Base-by-base conservation (phyloP, 495 filamentous ascomycete species). In the Lasiosphaeria ovina region DNA sequence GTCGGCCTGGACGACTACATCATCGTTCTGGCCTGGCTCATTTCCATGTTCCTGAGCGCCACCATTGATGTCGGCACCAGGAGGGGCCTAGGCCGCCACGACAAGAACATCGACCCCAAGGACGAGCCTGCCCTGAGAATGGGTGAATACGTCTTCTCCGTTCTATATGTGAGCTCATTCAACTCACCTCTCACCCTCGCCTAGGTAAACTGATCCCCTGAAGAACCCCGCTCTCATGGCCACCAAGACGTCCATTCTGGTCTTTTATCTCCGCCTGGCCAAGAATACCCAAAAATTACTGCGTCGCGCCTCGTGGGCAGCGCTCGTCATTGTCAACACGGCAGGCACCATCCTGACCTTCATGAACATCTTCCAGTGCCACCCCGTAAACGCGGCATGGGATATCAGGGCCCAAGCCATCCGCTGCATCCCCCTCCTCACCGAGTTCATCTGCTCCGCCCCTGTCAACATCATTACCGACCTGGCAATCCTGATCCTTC, bases 171-270 rank as follows among this genome's bases (percentile, higher is more conserved):
- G 36, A 12, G 33, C 49, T 38, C 31, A n/a, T 17, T 8, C 48
- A 34, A 44, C 36, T 32, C 34, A 4, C n/a, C 17, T 14, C 2
- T 8, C n/a, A 49, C 44, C 16, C 7, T 11, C 4, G 1, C 44
- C 1, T 17, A 7, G 16, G 4, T 12, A 14, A 31, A 55, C 34
- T 54, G 35, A 57, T 35, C 12, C 24, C 6, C 35, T 53, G 31
- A 61, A 96, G 91, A 95, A 97, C 69, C 92, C 93, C 11, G 88
- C 91, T 4, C 81, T 97, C 56, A 91, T 91, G 87, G 83, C 85
- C 1, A 87, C 91, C 52, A 98, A 97, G 75, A 91, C 91, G 4
- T 93, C 90, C n/a, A 91, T 98, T 63, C 82, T 96, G 53, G 74
- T 93, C 59, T 97, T 95, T 71, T 96, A 91, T 76, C 81, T 96